Base-by-base conservation (phyloP, 1,284 basidiomycete genomes). In the Pisolithus thermaeus region DNA sequence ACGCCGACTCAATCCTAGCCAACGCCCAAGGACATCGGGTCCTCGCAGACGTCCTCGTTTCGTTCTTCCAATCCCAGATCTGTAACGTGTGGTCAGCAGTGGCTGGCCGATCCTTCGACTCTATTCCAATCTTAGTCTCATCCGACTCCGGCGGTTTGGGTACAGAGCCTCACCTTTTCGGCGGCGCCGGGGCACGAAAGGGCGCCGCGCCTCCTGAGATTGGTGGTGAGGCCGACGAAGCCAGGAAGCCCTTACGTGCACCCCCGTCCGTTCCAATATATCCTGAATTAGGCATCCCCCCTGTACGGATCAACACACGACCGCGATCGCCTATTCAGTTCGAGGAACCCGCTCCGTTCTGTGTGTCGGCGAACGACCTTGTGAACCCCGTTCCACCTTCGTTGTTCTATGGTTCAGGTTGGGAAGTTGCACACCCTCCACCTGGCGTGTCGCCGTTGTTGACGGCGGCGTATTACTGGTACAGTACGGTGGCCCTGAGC, bases 341-440 rank as follows among this genome's bases (percentile, higher is more conserved):
- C 67, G 80, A 90, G 61, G 94, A 97, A 68, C 81, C 94, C 48
- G 77, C 81, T 49, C 94, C 95, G 12, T 92, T 79, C 73, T 97
- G 95, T 69, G 92, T 90, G 0, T 87, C 84, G 18, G 94, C 94
- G 22, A 95, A 96, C 67, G 93, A 97, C 67, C 75, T 97, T 41
- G 90, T 97, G 66, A 96, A 96, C 72, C 95, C 94, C 2, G 76
- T 97, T 1, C 93, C 94, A 11, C 82, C 86, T 0, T 89, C 87
- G 23, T 73, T 95, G 56, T 97, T 97, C 72, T 87, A 85, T 55
- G 93, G 92, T 28, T 87, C 86, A 0, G 95, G 94, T 3, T 97
- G 94, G 93, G 74, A 77, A 52, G 81, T 83, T 2, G 78, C 80
- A 63, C 89, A 92, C 64, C 90, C 92, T 1, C 62, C 72, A 2